Percentiles rank a stretch among this genome's conserved stretches.
Evolutionary conservation across 768 basidiomycete genomes (phyloP).

Genomic region (Trametes cinnabarina): DNA sequence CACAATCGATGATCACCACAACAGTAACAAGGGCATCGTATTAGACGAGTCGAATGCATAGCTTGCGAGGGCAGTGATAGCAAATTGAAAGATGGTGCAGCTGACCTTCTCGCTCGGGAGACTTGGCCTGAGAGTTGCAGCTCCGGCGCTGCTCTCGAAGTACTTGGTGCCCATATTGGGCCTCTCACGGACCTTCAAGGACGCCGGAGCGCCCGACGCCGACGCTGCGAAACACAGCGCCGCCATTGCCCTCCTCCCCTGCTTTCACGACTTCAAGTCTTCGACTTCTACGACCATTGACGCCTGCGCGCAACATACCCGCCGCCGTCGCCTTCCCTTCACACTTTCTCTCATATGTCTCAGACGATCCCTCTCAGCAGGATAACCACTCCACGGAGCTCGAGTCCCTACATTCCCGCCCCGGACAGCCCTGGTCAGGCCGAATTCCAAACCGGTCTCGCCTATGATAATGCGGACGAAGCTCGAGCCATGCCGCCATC

Average conservation of each 20-base stretch:
- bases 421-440: slow-evolving; percentile 4
- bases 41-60: too few relatives aligned
- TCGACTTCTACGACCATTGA: slow-evolving; percentile 9
- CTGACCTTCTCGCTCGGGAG: too few relatives aligned
- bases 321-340: neutral
- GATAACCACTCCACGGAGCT: neutral
- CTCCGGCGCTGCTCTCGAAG: too few relatives aligned
- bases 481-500: slow-evolving; percentile 31
- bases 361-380: slow-evolving; percentile 15
- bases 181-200: too few relatives aligned
- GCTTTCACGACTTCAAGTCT: neutral
- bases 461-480: slow-evolving; percentile 20
- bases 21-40: too few relatives aligned
- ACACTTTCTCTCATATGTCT: neutral
- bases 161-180: too few relatives aligned
- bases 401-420: slow-evolving; percentile 7
- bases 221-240: neutral
- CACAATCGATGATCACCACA: too few relatives aligned
- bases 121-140: too few relatives aligned
- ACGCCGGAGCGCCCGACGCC: too few relatives aligned
- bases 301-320: neutral
- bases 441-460: slow-evolving; percentile 10
- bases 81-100: too few relatives aligned
- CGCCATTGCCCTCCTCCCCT: neutral
- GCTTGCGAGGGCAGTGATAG: too few relatives aligned